Conservation (phyloP, 495 filamentous ascomycete species). For the Penicillium lividum region DNA sequence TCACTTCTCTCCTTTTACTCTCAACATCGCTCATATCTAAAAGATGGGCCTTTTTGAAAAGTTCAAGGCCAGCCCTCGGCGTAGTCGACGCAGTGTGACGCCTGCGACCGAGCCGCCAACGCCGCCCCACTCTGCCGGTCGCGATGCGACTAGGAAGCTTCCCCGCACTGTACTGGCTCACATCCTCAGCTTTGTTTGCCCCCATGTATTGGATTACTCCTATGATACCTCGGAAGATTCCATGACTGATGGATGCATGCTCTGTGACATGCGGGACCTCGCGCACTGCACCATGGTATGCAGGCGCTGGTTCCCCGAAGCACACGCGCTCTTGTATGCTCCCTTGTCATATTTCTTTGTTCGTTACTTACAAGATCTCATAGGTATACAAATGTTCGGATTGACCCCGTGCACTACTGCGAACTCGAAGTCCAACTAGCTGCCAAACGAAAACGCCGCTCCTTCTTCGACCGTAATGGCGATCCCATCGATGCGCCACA, state of each 20-base stretch:
- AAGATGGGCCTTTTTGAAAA: constrained; percentile 43
- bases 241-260: constrained; percentile 84
- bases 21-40: constrained; percentile 1
- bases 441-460: constrained; percentile 72
- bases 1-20: constrained; percentile 1
- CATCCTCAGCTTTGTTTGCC: constrained; percentile 82
- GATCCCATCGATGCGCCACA: constrained; percentile 76
- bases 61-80: constrained; percentile 36
- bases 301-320: constrained; percentile 67
- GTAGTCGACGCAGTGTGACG: constrained; percentile 29
- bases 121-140: constrained; percentile 27
- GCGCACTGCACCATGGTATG: constrained; percentile 74
- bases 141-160: constrained; percentile 54
- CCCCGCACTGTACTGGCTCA: constrained; percentile 63
- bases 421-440: constrained; percentile 77
- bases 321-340: constrained; percentile 54
- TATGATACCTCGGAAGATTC: constrained; percentile 84
- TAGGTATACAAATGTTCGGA: constrained; percentile 86
- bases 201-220: constrained; percentile 72
- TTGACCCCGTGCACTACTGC: constrained; percentile 95
- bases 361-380: background rate
- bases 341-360: background rate
- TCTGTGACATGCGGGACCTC: constrained; percentile 92
- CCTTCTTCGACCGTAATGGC: constrained; percentile 72
- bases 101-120: constrained; percentile 26